Base-by-base conservation (phyloP, 2,329 filamentous ascomycete genomes). In the Trichoderma sp. region DNA sequence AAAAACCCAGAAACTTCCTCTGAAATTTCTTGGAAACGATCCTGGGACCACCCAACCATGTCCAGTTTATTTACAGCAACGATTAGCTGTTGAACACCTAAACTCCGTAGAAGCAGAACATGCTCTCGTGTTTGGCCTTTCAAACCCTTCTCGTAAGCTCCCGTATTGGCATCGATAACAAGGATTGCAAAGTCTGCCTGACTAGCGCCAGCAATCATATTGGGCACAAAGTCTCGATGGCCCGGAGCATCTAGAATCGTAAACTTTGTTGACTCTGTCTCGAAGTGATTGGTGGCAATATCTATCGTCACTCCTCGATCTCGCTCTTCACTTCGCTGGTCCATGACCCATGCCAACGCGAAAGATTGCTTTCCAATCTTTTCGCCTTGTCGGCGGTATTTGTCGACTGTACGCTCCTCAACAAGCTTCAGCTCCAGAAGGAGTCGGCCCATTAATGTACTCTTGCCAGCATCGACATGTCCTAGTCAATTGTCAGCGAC, bases 41-140 rank as follows among this genome's bases (percentile, higher is more conserved):
- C 89, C 77, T 92, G 83, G 2, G 90, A 92, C 96, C 96, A 99
- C 6, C 84, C 82, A 7, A 95, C 89, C 18, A 90, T 90, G 77
- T 99, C 96, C 75, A 99, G 90, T 79, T 99, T 99, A 82, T 99
- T 99, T 70, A 99, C 89, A 1, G 93, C 94, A 32, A 99, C 91
- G 52, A 99, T 90, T 18, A 99, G 85, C 30, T 91, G 87, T 70
- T 95, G 91, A 2, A 99, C 91, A 0, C 96, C 96, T 82, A 98
- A 91, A 74, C 94, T 97, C 70, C 95, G 88, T 5, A 97, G 88
- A 1, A 99, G 86, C 18, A 98, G 81, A 6, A 96, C 93, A 77
- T 99, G 96, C 76, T 99, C 96, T 77, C 92, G 91, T 0, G 96
- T 99, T 77, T 99, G 96, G 0, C 96, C 96, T 76, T 92, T 95